Conservation (phyloP, 2,329 filamentous ascomycete species). For the Neonectria coccinea region DNA sequence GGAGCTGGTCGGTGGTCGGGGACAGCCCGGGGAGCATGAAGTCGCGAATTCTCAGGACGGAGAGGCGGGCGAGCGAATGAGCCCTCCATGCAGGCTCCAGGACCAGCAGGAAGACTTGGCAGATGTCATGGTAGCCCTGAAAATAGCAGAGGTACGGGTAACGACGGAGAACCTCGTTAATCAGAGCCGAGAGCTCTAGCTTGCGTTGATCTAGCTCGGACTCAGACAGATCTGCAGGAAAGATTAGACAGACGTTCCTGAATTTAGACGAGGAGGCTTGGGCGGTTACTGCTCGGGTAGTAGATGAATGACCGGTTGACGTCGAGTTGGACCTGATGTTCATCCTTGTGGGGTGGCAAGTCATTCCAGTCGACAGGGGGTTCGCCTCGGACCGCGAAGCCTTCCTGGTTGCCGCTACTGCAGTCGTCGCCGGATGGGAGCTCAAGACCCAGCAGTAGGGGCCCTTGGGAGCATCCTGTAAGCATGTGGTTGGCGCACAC, state of each 20-base stretch:
- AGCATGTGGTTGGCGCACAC: constrained; percentile 18
- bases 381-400: constrained; percentile 20
- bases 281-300: constrained; percentile 79
- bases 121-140: constrained; percentile 98
- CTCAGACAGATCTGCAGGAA: constrained; percentile 71
- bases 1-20: constrained; percentile 86
- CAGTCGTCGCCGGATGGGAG: constrained; percentile 24
- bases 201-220: constrained; percentile 78
- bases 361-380: constrained; percentile 62
- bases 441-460: constrained; percentile 64
- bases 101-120: constrained; percentile 92
- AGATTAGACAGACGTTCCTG: constrained; percentile 40
- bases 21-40: constrained; percentile 94
- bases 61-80: constrained; percentile 80
- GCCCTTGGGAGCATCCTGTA: constrained; percentile 63
- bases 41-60: constrained; percentile 89
- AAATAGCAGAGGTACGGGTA: constrained; percentile 93
- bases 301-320: constrained; percentile 98
- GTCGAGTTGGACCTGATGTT: constrained; percentile 91
- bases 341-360: constrained; percentile 84
- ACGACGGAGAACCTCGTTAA: constrained; percentile 81
- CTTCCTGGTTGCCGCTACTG: constrained; percentile 29
- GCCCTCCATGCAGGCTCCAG: constrained; percentile 73
- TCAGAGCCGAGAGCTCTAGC: constrained; percentile 80
- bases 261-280: neutral